Evolutionary conservation across 164 flowering plant species (phyloP).

Genomic region (Vitis rupestris): DNA sequence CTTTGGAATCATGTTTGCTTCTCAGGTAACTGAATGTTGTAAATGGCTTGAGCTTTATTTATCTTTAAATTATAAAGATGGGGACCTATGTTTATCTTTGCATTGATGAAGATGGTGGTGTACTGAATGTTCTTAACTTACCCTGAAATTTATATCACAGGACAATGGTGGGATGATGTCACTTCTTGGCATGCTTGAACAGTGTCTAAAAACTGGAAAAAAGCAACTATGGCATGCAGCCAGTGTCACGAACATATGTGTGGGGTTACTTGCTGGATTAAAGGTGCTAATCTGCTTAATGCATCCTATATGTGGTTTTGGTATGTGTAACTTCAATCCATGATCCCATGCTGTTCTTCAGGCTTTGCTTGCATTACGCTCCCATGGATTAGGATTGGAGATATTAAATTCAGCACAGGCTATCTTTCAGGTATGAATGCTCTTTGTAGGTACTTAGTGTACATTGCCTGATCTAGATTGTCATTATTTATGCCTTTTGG

Average conservation of each 20-base stretch:
- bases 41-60: background rate
- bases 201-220: conserved; percentile 79
- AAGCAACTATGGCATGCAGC: conserved; percentile 77
- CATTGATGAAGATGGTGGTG: conserved; percentile 4
- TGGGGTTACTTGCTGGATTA: conserved; percentile 80
- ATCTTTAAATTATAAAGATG: background rate
- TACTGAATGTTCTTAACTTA: background rate
- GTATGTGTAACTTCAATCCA: background rate
- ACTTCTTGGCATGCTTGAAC: conserved; percentile 81
- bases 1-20: conserved; percentile 83
- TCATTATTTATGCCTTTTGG: conserved; percentile 1
- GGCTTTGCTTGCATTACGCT: conserved; percentile 73
- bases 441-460: background rate
- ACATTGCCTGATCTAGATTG: background rate
- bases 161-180: conserved; percentile 70
- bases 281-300: conserved; percentile 52
- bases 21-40: conserved; percentile 50
- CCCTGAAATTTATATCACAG: conserved; percentile 36
- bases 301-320: background rate
- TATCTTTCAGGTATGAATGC: conserved; percentile 69
- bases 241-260: conserved; percentile 83
- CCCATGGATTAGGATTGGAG: conserved; percentile 64
- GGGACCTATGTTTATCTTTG: background rate
- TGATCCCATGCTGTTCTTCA: conserved; percentile 23
- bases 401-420: conserved; percentile 57